Evolutionary conservation across 2,329 filamentous ascomycete species (phyloP).

Genomic region (Dothidotthia symphoricarpi): DNA sequence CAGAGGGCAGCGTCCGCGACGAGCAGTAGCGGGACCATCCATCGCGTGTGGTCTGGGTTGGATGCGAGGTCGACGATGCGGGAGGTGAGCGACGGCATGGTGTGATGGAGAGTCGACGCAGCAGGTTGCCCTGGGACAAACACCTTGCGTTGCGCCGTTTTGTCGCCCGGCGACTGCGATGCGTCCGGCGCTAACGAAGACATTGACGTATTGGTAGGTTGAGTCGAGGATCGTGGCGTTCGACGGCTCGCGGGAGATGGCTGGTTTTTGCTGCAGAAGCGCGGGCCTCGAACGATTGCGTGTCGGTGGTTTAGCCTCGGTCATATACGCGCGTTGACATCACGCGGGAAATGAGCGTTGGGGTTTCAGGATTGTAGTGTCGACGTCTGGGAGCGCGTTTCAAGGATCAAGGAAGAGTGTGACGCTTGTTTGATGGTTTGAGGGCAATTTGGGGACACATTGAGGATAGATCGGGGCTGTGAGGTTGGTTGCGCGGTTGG

Average conservation of each 20-base stretch:
- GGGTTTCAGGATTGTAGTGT: constrained; percentile 25
- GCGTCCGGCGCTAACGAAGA: too few species aligned
- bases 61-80: constrained; percentile 43
- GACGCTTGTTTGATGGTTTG: constrained; percentile 15
- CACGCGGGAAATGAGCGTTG: constrained; percentile 21
- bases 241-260: background rate
- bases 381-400: constrained; percentile 30
- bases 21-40: constrained; percentile 66
- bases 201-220: too few species aligned
- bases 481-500: too few species aligned
- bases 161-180: background rate
- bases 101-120: constrained; percentile 7
- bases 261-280: background rate
- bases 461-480: too few species aligned
- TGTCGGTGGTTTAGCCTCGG: constrained; percentile 8
- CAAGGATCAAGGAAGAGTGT: constrained; percentile 21
- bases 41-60: constrained; percentile 58
- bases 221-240: background rate
- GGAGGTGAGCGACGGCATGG: constrained; percentile 39
- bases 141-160: too few species aligned
- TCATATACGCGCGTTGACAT: constrained; percentile 23
- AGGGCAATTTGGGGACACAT: constrained; percentile 1
- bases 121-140: too few species aligned
- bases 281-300: too few species aligned
- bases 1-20: constrained; percentile 71